Evolutionary conservation across 1,284 basidiomycete species (phyloP).

Genomic region (Leccinum griseonigrum): DNA sequence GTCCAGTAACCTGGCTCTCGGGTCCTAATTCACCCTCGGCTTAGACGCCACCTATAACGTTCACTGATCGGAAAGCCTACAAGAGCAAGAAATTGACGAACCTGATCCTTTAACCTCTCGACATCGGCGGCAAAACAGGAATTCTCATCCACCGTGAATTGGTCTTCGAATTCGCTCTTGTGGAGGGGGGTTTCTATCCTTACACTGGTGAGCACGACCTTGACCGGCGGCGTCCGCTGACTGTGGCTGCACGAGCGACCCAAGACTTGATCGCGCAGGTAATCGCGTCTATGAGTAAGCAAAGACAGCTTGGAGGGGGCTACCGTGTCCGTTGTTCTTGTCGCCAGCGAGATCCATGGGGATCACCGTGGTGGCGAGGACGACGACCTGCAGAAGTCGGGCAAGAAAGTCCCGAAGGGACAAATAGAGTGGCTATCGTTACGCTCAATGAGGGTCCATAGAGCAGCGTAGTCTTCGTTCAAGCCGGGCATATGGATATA

Average conservation of each 20-base stretch:
- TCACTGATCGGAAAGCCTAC: neutral
- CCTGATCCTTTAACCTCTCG: conserved; percentile 32
- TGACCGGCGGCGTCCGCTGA: too few relatives aligned
- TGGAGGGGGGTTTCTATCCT: conserved; percentile 33
- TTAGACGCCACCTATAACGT: conserved; percentile 24
- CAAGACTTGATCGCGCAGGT: conserved; percentile 32
- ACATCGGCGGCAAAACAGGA: conserved; percentile 43
- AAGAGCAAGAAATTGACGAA: conserved; percentile 13
- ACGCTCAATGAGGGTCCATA: too few relatives aligned
- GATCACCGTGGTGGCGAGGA: too few relatives aligned
- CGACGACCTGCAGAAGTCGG: too few relatives aligned
- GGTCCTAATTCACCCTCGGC: neutral
- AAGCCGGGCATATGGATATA: too few relatives aligned
- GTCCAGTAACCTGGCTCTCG: conserved; percentile 16
- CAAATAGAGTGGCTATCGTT: too few relatives aligned
- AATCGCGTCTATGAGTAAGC: conserved; percentile 18
- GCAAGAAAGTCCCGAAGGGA: too few relatives aligned
- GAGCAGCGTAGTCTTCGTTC: too few relatives aligned
- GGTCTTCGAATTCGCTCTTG: conserved; percentile 41
- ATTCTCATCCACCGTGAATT: conserved; percentile 27
- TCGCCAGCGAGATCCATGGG: too few relatives aligned
- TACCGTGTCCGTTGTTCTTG: conserved; percentile 1
- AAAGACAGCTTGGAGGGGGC: conserved; percentile 13
- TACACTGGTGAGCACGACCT: too few relatives aligned
- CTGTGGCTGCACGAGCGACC: conserved; percentile 26